Conservation (phyloP, 345 rosid species). For the Camelina hispida region DNA sequence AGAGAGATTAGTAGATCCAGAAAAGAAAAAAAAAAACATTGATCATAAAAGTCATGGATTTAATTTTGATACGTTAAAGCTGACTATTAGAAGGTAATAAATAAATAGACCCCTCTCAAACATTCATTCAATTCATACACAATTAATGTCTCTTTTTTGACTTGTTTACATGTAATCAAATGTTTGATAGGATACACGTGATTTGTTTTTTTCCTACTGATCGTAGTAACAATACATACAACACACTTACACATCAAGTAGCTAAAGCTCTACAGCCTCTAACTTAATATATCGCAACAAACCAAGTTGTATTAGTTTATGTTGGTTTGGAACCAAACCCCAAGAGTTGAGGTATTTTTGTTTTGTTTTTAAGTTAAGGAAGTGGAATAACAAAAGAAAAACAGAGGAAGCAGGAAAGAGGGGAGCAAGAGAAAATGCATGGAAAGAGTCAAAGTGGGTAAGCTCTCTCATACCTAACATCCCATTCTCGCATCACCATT, state of each 20-base stretch:
- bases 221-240: neutral
- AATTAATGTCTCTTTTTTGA: constrained; percentile 17
- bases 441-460: constrained; percentile 48
- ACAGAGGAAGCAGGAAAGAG: constrained; percentile 17
- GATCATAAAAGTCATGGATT: constrained; percentile 16
- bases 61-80: constrained; percentile 7
- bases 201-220: constrained; percentile 2
- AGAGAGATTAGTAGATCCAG: constrained; percentile 1
- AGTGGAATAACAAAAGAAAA: neutral
- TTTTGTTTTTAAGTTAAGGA: neutral
- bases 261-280: neutral
- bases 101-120: neutral
- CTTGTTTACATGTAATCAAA: constrained; percentile 11
- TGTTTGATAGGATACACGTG: constrained; percentile 34
- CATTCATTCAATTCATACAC: constrained; percentile 21
- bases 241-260: constrained; percentile 22
- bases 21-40: constrained; percentile 20
- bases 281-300: neutral
- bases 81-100: neutral
- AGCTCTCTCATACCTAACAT: constrained; percentile 43
- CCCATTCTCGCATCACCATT: constrained; percentile 34
- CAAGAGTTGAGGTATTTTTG: neutral
- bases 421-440: constrained; percentile 29
- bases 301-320: constrained; percentile 30
- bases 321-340: neutral